Evolutionary conservation across 331 rosid genomes (phyloP), one percentile per base, ranked within the genome.

Genomic region (Dryas integrifolia): DNA sequence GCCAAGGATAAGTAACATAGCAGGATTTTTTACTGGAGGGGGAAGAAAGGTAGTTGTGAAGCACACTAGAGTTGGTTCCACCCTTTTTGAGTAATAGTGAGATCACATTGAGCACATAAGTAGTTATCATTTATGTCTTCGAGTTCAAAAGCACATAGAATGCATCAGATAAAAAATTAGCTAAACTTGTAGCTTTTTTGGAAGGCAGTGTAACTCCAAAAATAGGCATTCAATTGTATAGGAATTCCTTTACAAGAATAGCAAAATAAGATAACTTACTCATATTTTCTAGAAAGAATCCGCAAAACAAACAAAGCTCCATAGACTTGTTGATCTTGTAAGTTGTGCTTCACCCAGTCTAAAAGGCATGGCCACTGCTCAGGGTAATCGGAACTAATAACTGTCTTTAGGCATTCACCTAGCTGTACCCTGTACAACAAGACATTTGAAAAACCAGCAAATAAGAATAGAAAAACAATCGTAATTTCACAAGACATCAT

Each of bases 381-480:
- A 0, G 98, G 98, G 66, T 91, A 93, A 74, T 93, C 98, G 18
- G 85, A 82, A 76, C 84, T 88, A 30, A 93, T 72, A 59, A 91
- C 88, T 5, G 98, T 91, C 88, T 91, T 91, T 41, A 93, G 84
- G 87, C 97, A 93, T 82, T 93, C 98, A 15, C 97, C 98, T 45
- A 93, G 81, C 78, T 93, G 98, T 7, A 86, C 91, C 82, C 98
- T 95, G 82, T 55, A 82, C 51, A 83, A 58, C 71, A 68, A 21
- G 69, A 61, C 65, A 71, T n/a, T 62, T 61, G 74, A 12, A 14
- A 66, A 21, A 76, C 72, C 55, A 7, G 58, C 5, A 16, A 30
- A 67, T 26, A 57, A 48, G 18, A 51, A 61, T 35, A 56, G 13
- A 2, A 44, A n/a, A 4, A 21, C 8, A 12, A 26, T 47, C 7